Base-by-base conservation (phyloP, 352 stramenopile genomes). In the Pythium scleroteichum region DNA sequence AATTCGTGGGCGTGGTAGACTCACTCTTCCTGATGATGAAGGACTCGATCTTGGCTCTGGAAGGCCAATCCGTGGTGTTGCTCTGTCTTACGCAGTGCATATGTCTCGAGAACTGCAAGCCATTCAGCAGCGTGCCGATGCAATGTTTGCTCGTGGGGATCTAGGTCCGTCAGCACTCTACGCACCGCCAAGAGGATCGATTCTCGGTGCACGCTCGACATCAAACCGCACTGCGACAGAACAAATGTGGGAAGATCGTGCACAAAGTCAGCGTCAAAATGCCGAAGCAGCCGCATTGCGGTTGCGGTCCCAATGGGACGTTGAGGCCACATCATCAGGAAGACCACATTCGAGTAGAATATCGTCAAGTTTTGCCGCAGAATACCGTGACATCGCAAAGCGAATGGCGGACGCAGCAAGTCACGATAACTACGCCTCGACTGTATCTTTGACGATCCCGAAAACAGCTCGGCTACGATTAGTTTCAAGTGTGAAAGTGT, bases 51-150 rank as follows among this genome's bases (percentile, higher is more conserved):
- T 67, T 4, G n/a, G 19, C 2, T n/a, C 8, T 8, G 35, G 54
- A 23, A 73, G 79, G 12, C 80, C 75, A 1, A 79, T 90, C 53
- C 73, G 78, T 24, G 81, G 83, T 8, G 72, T 89, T 39, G 83
- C 83, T 1, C 73, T 83, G 2, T 71, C 74, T 16, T 93, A 93
- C 56, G 78, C 80, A 6, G 46, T 88, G n/a, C 76, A 80, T 12
- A 93, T 93, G 83, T 93, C 83, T 9, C 61, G 79, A 46, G 83
- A 93, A 59, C 69, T 93, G 0, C 79, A 90, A 68, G 73, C 83
- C 33, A 82, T 93, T 32, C 76, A 93, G 42, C 62, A 74, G 14
- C 68, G 83, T 33, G 81, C 83, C 1, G 80, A 92, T 46, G 66
- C 79, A 3, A 92, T 92, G 82, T 92, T 88, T 53, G 83, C 71